phyloP scores from a whole-genome alignment of 768 basidiomycete species.

The Kwoniella sp. region DNA sequence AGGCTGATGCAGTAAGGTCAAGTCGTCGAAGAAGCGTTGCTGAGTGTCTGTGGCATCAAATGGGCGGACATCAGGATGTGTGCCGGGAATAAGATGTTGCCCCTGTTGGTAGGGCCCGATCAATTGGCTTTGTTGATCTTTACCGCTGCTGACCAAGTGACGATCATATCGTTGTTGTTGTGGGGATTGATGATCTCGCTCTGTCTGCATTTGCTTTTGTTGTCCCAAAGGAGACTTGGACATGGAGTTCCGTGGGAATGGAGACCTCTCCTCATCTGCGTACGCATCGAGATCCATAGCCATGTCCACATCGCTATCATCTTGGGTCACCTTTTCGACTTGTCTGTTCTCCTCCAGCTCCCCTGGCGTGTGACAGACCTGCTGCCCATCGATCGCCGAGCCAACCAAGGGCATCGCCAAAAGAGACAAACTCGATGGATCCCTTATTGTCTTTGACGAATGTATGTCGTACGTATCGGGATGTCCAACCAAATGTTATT shows the following conservation, averaged over 20 bases:
- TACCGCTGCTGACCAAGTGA: not conserved
- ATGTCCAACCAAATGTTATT: not conserved
- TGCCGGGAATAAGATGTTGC: not conserved
- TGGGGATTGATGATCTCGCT: no score
- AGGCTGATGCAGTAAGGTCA: no score
- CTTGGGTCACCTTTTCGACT: not conserved
- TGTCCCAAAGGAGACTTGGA: not conserved
- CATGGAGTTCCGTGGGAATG: not conserved
- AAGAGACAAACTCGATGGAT: not conserved
- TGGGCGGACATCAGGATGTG: conserved; percentile 3
- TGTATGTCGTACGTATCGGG: not conserved
- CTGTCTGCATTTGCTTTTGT: not conserved
- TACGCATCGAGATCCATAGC: no score
- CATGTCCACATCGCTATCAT: not conserved
- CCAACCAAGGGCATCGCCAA: not conserved
- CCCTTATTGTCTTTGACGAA: not conserved
- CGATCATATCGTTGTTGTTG: not conserved
- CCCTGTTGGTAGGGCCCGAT: not conserved
- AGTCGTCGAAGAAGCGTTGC: not conserved
- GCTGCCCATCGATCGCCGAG: not conserved
- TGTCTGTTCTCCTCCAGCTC: not conserved
- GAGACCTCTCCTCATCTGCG: not conserved
- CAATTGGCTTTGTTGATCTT: not conserved
- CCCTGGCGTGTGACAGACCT: not conserved
- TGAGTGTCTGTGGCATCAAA: no score